Conservation (phyloP, 257 asterid species). For the Cruciata laevipes region DNA sequence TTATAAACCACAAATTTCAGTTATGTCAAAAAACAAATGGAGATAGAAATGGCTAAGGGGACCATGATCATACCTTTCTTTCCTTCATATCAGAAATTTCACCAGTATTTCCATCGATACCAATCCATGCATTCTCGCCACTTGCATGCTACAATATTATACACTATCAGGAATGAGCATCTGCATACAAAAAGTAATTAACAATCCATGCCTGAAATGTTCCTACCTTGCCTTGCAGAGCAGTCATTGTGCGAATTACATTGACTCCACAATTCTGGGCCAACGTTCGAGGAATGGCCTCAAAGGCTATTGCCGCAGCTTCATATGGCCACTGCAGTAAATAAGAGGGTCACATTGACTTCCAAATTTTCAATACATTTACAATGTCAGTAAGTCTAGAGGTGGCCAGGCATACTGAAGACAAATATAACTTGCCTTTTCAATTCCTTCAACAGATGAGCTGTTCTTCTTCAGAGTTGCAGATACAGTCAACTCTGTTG, state of each 20-base stretch:
- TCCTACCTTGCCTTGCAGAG: slow-evolving; percentile 83
- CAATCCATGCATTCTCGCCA: slow-evolving; percentile 95
- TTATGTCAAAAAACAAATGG: neutral
- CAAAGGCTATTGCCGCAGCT: slow-evolving; percentile 98
- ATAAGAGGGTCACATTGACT: neutral
- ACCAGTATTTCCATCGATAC: slow-evolving; percentile 94
- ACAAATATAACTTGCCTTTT: slow-evolving; percentile 42
- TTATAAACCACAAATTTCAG: neutral
- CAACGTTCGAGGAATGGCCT: slow-evolving; percentile 94
- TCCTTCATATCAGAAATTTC: slow-evolving; percentile 91
- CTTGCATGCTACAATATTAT: slow-evolving; percentile 57
- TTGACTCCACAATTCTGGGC: slow-evolving; percentile 98
- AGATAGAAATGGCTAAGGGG: neutral
- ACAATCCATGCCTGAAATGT: neutral
- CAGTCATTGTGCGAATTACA: slow-evolving; percentile 91
- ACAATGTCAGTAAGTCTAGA: neutral
- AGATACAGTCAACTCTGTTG: slow-evolving; percentile 91
- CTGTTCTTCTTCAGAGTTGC: slow-evolving; percentile 84
- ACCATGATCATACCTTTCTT: slow-evolving; percentile 52
- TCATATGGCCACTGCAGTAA: slow-evolving; percentile 89
- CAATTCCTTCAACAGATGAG: slow-evolving; percentile 85
- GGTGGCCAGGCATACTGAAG: neutral
- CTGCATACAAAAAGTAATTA: neutral
- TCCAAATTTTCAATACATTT: neutral
- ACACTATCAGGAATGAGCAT: neutral